These are phyloP conservation scores for Suillus brevipes DNA, from an alignment of 768 basidiomycete species.

Conservation along the genomic window DNA sequence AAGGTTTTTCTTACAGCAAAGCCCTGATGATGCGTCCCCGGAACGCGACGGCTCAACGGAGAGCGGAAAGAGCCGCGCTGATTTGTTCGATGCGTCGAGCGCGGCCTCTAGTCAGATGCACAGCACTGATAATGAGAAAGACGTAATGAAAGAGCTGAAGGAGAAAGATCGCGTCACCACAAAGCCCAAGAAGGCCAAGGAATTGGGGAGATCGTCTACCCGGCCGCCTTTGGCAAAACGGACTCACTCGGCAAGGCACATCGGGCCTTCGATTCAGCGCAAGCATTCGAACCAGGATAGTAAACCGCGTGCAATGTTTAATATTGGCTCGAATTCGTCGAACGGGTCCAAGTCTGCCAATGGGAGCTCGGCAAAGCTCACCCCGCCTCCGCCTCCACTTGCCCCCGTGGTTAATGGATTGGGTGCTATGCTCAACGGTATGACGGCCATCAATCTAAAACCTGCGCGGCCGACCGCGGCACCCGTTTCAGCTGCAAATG, in stretches of 20 bases:
- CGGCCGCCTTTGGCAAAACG: conserved; percentile 29
- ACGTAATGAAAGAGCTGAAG: conserved; percentile 22
- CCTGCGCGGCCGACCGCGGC: neutral
- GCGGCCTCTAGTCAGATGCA: conserved; percentile 34
- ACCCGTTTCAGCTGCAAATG: conserved; percentile 9
- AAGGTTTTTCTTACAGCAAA: conserved; percentile 48
- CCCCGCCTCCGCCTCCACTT: conserved; percentile 20
- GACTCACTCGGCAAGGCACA: conserved; percentile 31
- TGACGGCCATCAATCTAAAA: conserved; percentile 10
- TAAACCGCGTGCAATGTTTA: conserved; percentile 42
- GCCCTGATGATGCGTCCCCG: conserved; percentile 40
- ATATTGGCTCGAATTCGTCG: conserved; percentile 62
- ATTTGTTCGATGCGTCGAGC: conserved; percentile 36
- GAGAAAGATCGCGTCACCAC: conserved; percentile 16
- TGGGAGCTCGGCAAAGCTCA: conserved; percentile 19
- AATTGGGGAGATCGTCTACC: conserved; percentile 24
- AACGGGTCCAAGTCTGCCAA: conserved; percentile 39
- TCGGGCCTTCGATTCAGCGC: conserved; percentile 29
- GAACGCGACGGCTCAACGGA: conserved; percentile 34
- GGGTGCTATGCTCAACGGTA: conserved; percentile 2
- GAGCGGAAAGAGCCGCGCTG: conserved; percentile 35
- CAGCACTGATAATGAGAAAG: conserved; percentile 20
- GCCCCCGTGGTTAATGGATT: conserved; percentile 18
- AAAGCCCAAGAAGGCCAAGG: conserved; percentile 36
- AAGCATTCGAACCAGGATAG: conserved; percentile 23